These are phyloP conservation scores for Nannizziopsis arthrosporioides DNA, from an alignment of 2,329 filamentous ascomycete species.

Conservation along the genomic window DNA sequence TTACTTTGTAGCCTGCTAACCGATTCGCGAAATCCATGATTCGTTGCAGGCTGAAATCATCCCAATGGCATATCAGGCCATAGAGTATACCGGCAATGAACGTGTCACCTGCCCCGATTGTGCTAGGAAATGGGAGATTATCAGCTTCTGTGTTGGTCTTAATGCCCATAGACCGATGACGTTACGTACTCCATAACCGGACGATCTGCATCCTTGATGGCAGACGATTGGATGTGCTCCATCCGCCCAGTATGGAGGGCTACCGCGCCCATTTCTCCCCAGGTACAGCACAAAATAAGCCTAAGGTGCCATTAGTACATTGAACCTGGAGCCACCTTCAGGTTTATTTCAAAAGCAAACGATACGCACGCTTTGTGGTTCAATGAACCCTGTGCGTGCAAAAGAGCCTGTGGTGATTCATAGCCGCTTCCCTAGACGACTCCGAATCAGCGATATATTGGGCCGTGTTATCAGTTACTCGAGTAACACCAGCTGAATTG, in stretches of 20 bases:
- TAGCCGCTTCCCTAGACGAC: slow-evolving; percentile 28
- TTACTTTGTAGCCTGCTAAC: slow-evolving; percentile 57
- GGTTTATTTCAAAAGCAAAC: neutral
- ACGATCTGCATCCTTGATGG: slow-evolving; percentile 30
- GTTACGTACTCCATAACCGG: slow-evolving; percentile 49
- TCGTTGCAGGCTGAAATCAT: slow-evolving; percentile 39
- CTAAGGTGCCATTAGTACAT: slow-evolving; percentile 20
- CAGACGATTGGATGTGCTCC: slow-evolving; percentile 34
- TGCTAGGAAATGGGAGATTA: slow-evolving; percentile 34
- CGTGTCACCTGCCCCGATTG: slow-evolving; percentile 63
- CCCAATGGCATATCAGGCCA: slow-evolving; percentile 38
- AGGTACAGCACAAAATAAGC: slow-evolving; percentile 46
- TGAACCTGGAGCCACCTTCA: slow-evolving; percentile 1
- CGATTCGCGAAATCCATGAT: slow-evolving; percentile 52
- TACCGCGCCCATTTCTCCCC: slow-evolving; percentile 46
- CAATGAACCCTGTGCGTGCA: slow-evolving; percentile 35
- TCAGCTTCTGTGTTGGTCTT: neutral
- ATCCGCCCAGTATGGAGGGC: slow-evolving; percentile 32
- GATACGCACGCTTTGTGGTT: slow-evolving; percentile 37
- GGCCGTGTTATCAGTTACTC: neutral
- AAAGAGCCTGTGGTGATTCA: slow-evolving; percentile 40
- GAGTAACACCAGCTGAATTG: no score
- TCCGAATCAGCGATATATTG: neutral
- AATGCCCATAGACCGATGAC: no score
- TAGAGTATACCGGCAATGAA: slow-evolving; percentile 63